These are phyloP conservation scores for Linnemannia schmuckeri DNA, from an alignment of 192 early-diverging fungal species.

Conservation along the genomic window DNA sequence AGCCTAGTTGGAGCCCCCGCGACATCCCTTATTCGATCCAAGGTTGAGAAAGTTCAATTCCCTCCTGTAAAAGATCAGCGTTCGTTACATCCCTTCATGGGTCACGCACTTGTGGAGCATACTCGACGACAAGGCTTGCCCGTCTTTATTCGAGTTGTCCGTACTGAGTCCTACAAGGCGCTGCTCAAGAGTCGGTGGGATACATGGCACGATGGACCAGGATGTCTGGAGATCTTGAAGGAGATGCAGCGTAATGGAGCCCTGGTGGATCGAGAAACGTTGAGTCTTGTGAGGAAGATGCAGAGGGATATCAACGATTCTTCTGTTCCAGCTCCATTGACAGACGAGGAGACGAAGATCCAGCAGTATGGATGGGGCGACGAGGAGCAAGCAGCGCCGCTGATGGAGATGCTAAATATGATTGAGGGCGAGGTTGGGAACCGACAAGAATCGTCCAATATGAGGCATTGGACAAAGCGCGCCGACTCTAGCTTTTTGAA, in stretches of 20 bases:
- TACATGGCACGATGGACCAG: conserved; percentile 34
- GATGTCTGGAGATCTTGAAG: conserved; percentile 47
- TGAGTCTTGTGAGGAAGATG: conserved; percentile 22
- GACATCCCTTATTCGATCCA: background rate
- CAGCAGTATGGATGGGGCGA: conserved; percentile 39
- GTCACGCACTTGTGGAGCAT: conserved; percentile 43
- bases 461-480: conserved; percentile 28
- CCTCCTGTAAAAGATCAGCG: background rate
- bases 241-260: conserved; percentile 52
- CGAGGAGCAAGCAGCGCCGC: conserved; percentile 29
- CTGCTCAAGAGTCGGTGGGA: conserved; percentile 47
- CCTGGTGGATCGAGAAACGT: conserved; percentile 34
- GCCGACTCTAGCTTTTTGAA: background rate
- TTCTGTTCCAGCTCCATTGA: background rate
- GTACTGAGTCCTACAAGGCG: conserved; percentile 47
- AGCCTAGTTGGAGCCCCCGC: background rate
- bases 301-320: conserved; percentile 13
- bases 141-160: conserved; percentile 40
- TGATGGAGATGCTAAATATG: conserved; percentile 41
- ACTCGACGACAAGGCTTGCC: conserved; percentile 40
- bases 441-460: background rate
- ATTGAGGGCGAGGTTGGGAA: conserved; percentile 23
- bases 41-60: background rate
- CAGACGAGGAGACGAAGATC: background rate
- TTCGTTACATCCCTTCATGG: conserved; percentile 42